Percentiles rank a stretch among this genome's conserved stretches.
Conservation (phyloP, 768 basidiomycete genomes). For the Polyporus arcularius region DNA sequence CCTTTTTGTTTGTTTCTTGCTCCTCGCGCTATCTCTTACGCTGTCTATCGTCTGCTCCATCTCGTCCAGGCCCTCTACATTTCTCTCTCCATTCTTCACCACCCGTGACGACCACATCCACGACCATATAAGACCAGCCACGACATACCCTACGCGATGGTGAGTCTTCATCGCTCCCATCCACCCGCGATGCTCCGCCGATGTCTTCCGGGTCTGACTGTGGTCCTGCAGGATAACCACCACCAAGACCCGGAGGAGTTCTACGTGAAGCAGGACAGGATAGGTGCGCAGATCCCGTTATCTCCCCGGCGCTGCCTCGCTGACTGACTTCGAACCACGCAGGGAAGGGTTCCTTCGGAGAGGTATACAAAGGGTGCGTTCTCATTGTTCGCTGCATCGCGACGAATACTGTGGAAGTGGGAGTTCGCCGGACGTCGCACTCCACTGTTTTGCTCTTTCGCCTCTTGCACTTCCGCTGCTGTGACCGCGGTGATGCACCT, state of each 20-base stretch:
- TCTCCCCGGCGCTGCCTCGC: conserved; percentile 9
- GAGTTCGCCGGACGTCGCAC: too few relatives aligned
- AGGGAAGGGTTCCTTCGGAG: conserved; percentile 99
- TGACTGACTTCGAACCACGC: conserved; percentile 4
- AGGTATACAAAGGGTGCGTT: conserved; percentile 95
- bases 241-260: conserved; percentile 93
- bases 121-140: conserved; percentile 20
- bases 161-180: conserved; percentile 17
- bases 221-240: conserved; percentile 52
- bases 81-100: conserved; percentile 14
- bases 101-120: conserved; percentile 15
- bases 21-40: conserved; percentile 17
- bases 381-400: background rate
- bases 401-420: too few relatives aligned
- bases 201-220: conserved; percentile 8
- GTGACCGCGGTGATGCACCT: too few relatives aligned
- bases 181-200: conserved; percentile 7
- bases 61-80: conserved; percentile 3
- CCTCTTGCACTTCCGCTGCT: too few relatives aligned
- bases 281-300: conserved; percentile 58
- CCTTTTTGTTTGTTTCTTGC: conserved; percentile 16
- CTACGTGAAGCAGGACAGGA: conserved; percentile 96
- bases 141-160: conserved; percentile 21
- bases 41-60: conserved; percentile 17
- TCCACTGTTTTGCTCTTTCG: too few relatives aligned